phyloP scores from a whole-genome alignment of 306 rosid species.

The Crotalaria pallida region DNA sequence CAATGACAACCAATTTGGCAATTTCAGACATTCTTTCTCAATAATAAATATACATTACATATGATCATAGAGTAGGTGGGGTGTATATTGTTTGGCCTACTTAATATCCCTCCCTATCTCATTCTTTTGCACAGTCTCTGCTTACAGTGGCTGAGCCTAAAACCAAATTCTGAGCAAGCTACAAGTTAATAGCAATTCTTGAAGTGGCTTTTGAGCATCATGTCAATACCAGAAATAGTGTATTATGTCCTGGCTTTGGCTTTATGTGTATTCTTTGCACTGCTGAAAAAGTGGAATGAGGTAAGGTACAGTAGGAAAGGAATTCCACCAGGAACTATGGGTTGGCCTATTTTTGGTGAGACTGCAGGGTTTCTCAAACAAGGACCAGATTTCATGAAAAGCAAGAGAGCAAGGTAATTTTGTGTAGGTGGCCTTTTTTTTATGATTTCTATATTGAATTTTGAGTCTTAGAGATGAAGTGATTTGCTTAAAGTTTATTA shows the following conservation, averaged over 20 bases:
- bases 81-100: conserved; percentile 43
- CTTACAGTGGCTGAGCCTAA: conserved; percentile 23
- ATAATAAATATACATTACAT: conserved; percentile 7
- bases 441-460: not conserved
- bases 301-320: conserved; percentile 46
- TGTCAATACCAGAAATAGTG: conserved; percentile 35
- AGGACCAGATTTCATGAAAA: conserved; percentile 72
- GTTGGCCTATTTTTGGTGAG: conserved; percentile 80
- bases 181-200: not conserved
- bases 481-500: not conserved
- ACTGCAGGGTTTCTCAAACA: conserved; percentile 52
- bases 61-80: conserved; percentile 26
- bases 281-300: conserved; percentile 53
- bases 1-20: conserved; percentile 9
- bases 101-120: conserved; percentile 13
- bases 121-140: conserved; percentile 22
- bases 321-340: conserved; percentile 80
- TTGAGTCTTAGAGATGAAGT: not conserved
- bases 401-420: conserved; percentile 53
- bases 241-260: conserved; percentile 24
- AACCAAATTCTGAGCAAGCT: conserved; percentile 12
- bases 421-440: not conserved
- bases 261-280: conserved; percentile 40
- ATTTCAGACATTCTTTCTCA: not conserved
- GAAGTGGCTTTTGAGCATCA: conserved; percentile 25